Evolutionary conservation across 129 eudicot species (phyloP).

Genomic region (Apium graveolens): DNA sequence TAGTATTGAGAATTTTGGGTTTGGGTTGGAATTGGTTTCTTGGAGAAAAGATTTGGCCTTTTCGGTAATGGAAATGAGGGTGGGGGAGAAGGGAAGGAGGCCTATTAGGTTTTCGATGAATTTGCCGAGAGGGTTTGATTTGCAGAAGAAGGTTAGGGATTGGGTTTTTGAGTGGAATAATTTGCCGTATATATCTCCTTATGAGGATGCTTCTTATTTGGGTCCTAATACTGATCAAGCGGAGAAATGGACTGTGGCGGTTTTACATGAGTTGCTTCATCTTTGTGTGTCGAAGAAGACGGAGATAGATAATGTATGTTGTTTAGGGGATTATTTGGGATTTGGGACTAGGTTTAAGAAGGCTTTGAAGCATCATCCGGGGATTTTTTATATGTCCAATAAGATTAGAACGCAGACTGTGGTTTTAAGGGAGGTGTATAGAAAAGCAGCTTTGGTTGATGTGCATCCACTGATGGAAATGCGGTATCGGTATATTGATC

Average conservation of each 20-base stretch:
- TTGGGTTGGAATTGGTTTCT: conserved; percentile 66
- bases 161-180: conserved; percentile 78
- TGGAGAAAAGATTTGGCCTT: conserved; percentile 62
- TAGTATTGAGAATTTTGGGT: conserved; percentile 36
- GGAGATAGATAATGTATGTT: conserved; percentile 47
- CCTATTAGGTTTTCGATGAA: conserved; percentile 47
- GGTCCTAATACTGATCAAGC: conserved; percentile 72
- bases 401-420: conserved; percentile 90
- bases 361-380: conserved; percentile 81
- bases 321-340: conserved; percentile 72
- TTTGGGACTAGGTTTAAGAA: conserved; percentile 68
- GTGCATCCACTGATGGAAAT: conserved; percentile 68
- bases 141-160: conserved; percentile 58
- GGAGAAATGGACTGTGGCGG: conserved; percentile 78
- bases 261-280: conserved; percentile 69
- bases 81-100: conserved; percentile 21
- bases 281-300: conserved; percentile 70
- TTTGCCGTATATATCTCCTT: conserved; percentile 85
- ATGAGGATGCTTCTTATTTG: conserved; percentile 83
- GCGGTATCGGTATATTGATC: conserved; percentile 66
- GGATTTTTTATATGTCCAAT: conserved; percentile 79
- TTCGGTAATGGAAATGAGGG: conserved; percentile 39
- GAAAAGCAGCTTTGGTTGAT: conserved; percentile 46
- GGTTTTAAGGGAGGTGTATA: conserved; percentile 74
- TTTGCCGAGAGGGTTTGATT: conserved; percentile 75